phyloP scores from a whole-genome alignment of 441 rosid species.

The Lagerstroemia fauriei region DNA sequence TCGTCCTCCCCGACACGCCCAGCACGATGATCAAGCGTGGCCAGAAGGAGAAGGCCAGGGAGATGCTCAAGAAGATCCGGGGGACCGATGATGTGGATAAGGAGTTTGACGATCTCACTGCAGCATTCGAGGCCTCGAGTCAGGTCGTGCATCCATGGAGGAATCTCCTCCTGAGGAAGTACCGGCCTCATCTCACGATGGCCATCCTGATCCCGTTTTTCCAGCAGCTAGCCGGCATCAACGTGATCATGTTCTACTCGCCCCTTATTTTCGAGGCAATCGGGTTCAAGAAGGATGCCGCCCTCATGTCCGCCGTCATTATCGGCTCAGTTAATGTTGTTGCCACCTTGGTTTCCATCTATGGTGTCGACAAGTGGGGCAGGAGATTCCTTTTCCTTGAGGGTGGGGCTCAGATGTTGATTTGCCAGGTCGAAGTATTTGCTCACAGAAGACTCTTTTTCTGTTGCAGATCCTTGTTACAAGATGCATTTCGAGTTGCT shows the following conservation, averaged over 20 bases:
- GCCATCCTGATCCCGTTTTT: slow-evolving; percentile 73
- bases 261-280: slow-evolving; percentile 77
- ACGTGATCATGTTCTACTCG: slow-evolving; percentile 84
- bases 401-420: slow-evolving; percentile 76
- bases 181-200: slow-evolving; percentile 74
- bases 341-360: slow-evolving; percentile 73
- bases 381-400: slow-evolving; percentile 75
- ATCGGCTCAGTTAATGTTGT: slow-evolving; percentile 64
- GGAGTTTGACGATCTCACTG: slow-evolving; percentile 63
- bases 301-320: slow-evolving; percentile 81
- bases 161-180: slow-evolving; percentile 60
- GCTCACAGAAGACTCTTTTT: neutral
- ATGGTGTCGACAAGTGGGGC: slow-evolving; percentile 80
- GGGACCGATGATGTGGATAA: slow-evolving; percentile 61
- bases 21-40: slow-evolving; percentile 87
- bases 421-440: slow-evolving; percentile 54
- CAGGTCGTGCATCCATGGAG: slow-evolving; percentile 67
- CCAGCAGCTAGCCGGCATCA: slow-evolving; percentile 82
- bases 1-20: slow-evolving; percentile 79
- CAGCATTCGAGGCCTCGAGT: slow-evolving; percentile 66
- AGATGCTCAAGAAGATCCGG: slow-evolving; percentile 52
- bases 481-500: too few species aligned
- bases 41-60: slow-evolving; percentile 44
- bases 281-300: slow-evolving; percentile 61
- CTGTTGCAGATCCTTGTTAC: too few species aligned